Percentiles rank a stretch among this genome's conserved stretches.
These are phyloP conservation scores for Annulohypoxylon bovei DNA, from an alignment of 495 filamentous ascomycete species.

Conservation along the genomic window DNA sequence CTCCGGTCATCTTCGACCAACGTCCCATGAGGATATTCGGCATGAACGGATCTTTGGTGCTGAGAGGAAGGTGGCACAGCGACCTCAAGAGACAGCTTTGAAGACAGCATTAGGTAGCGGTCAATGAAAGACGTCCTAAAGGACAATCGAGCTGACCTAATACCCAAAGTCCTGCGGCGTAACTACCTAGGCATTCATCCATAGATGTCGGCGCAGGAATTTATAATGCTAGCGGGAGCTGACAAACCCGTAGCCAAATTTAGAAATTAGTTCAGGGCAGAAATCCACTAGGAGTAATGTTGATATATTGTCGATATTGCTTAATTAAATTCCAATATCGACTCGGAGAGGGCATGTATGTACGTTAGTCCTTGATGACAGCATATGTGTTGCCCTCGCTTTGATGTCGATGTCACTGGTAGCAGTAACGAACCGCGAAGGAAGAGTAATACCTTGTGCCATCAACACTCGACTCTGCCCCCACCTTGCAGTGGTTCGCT, in stretches of 20 bases:
- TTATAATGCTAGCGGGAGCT: conserved; percentile 11
- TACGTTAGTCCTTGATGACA: neutral
- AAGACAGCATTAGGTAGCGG: conserved; percentile 21
- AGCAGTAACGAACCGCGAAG: neutral
- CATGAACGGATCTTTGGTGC: neutral
- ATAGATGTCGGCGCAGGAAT: neutral
- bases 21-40: neutral
- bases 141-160: conserved; percentile 30
- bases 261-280: conserved; percentile 13
- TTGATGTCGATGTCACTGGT: neutral
- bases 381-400: neutral
- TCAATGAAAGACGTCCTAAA: conserved; percentile 9
- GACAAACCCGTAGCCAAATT: conserved; percentile 15
- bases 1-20: conserved; percentile 21
- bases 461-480: neutral
- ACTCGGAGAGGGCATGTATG: neutral
- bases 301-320: neutral
- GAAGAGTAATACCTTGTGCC: neutral
- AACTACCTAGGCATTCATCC: neutral
- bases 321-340: neutral
- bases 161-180: conserved; percentile 2
- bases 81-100: neutral
- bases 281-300: conserved; percentile 6
- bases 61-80: conserved; percentile 12
- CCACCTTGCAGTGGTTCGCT: neutral